Evolutionary conservation across 1,284 basidiomycete genomes (phyloP).

Genomic region (Leccinum fuscescens): DNA sequence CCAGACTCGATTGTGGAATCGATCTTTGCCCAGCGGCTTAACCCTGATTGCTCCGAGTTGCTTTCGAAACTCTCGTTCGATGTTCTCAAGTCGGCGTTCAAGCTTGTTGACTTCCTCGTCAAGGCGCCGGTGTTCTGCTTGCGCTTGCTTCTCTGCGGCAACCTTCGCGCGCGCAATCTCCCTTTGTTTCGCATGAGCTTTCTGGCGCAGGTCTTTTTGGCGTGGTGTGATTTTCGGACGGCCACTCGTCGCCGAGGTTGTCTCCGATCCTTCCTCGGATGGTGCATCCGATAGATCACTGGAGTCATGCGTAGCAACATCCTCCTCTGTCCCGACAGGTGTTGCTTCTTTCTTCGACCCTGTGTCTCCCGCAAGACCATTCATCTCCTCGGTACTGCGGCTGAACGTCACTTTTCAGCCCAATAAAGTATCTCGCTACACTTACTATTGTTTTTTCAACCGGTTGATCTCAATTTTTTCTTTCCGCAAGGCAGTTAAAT

Average conservation of each 20-base stretch:
- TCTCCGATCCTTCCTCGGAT: constrained; percentile 56
- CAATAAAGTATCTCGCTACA: constrained; percentile 21
- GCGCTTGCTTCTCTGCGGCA: constrained; percentile 66
- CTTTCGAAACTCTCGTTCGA: constrained; percentile 92
- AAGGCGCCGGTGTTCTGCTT: constrained; percentile 77
- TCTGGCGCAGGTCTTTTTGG: constrained; percentile 52
- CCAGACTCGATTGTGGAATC: constrained; percentile 95
- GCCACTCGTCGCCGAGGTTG: constrained; percentile 40
- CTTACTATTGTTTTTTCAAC: constrained; percentile 82
- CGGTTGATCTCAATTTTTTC: constrained; percentile 94
- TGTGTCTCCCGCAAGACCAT: constrained; percentile 53
- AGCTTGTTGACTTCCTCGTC: constrained; percentile 85
- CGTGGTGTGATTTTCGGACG: constrained; percentile 49
- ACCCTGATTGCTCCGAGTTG: constrained; percentile 80
- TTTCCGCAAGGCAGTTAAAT: constrained; percentile 89
- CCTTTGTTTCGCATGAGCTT: constrained; percentile 71
- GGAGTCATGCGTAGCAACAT: constrained; percentile 56
- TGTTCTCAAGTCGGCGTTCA: constrained; percentile 75
- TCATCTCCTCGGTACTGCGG: constrained; percentile 71
- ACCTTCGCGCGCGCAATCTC: constrained; percentile 73
- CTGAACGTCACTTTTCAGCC: constrained; percentile 11
- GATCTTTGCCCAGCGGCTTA: constrained; percentile 86
- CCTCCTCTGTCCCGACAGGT: constrained; percentile 49
- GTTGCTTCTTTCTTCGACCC: constrained; percentile 53
- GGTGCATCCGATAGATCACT: constrained; percentile 70